A percentile compares a stretch with the other conserved stretches of the same genome.
Evolutionary conservation across 257 asterid genomes (phyloP).

Genomic region (Solanum raphanifolium): DNA sequence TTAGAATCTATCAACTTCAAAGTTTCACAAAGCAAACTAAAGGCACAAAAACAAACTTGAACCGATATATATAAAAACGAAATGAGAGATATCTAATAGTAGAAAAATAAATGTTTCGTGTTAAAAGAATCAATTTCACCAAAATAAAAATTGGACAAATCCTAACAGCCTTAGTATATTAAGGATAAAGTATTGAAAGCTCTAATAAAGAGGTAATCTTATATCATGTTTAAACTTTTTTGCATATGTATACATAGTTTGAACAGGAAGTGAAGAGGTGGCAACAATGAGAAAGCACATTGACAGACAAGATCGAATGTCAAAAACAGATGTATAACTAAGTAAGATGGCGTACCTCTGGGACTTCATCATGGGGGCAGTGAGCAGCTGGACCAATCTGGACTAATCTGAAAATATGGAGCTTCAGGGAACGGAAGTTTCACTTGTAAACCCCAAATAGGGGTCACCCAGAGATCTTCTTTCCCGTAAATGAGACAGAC

Average conservation of each 20-base stretch:
- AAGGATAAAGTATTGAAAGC: no score
- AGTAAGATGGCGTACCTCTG: conserved; percentile 49
- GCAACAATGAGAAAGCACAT: not conserved
- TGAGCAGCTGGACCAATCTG: conserved; percentile 94
- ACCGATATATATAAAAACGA: no score
- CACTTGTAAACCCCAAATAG: conserved; percentile 65
- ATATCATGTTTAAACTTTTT: not conserved
- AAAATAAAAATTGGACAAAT: no score
- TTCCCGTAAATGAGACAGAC: conserved; percentile 77
- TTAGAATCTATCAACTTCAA: no score
- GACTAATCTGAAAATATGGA: conserved; percentile 85
- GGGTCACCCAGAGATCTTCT: conserved; percentile 94
- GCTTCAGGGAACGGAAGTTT: conserved; percentile 57
- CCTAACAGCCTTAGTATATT: no score
- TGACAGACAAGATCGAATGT: not conserved
- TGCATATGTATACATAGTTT: not conserved
- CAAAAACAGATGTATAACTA: not conserved
- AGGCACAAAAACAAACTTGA: no score
- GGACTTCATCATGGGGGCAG: conserved; percentile 97
- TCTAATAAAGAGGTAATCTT: no score
- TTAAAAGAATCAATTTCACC: no score
- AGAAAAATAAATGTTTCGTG: no score
- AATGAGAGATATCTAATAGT: no score
- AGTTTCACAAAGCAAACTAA: no score
- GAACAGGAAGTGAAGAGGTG: no score